A percentile compares a stretch with the other conserved stretches of the same genome.
phyloP scores from a whole-genome alignment of 106 monocot species.

The Acanthochlamys bracteata region DNA sequence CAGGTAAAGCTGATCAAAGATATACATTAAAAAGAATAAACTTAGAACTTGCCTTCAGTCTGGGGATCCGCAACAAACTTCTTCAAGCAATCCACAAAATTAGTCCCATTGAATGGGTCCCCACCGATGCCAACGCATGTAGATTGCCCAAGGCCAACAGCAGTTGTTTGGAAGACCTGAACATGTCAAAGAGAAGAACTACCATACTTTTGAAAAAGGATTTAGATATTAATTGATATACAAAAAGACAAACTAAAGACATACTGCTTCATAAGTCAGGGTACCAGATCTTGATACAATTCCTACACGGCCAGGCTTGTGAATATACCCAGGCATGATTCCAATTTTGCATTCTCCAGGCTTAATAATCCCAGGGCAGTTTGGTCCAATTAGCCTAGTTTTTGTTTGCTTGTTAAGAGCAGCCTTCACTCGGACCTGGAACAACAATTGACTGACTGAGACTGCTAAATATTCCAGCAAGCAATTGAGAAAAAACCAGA shows the following conservation, averaged over 20 bases:
- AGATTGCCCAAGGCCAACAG: conserved; percentile 93
- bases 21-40: too few species aligned
- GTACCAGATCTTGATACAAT: conserved; percentile 98
- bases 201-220: background rate
- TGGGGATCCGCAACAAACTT: conserved; percentile 95
- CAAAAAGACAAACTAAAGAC: background rate
- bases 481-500: background rate
- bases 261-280: conserved; percentile 98
- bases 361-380: conserved; percentile 97
- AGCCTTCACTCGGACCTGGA: conserved; percentile 90
- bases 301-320: conserved; percentile 94
- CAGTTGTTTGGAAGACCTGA: conserved; percentile 98
- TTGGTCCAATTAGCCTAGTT: conserved; percentile 94
- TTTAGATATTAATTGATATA: background rate
- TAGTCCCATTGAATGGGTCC: conserved; percentile 96
- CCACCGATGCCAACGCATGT: conserved; percentile 99
- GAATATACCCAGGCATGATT: conserved; percentile 99
- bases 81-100: conserved; percentile 89
- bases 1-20: too few species aligned
- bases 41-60: conserved; percentile 61
- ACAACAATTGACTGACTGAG: background rate
- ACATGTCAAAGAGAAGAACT: background rate
- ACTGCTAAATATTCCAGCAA: background rate
- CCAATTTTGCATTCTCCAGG: conserved; percentile 99
- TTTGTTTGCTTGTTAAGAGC: conserved; percentile 94